Evolutionary conservation across 441 rosid species (phyloP).

Genomic region (Gossypium aridum): DNA sequence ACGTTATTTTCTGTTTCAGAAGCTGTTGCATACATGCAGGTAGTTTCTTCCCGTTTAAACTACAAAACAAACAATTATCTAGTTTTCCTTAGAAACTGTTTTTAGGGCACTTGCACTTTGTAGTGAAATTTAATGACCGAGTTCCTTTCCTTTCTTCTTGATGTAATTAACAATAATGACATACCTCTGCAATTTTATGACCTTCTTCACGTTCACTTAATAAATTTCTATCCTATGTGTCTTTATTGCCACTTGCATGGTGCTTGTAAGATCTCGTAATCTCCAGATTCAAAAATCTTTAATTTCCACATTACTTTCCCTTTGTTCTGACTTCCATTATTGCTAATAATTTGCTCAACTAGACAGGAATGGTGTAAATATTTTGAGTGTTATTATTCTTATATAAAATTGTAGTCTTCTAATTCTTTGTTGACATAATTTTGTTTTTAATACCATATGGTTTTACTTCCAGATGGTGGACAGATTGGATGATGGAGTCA

Average conservation of each 20-base stretch:
- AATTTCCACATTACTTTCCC: neutral
- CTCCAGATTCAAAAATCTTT: neutral
- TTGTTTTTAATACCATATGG: neutral
- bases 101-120: neutral
- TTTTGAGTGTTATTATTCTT: neutral
- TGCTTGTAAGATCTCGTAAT: neutral
- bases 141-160: slow-evolving; percentile 1
- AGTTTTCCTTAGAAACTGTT: neutral
- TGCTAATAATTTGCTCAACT: neutral
- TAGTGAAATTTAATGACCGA: neutral
- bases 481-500: slow-evolving; percentile 83
- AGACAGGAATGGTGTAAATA: neutral
- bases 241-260: neutral
- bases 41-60: slow-evolving; percentile 18
- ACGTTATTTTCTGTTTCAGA: slow-evolving; percentile 96
- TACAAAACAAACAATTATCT: neutral
- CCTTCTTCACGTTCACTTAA: neutral
- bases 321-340: neutral
- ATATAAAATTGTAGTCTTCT: neutral
- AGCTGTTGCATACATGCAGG: slow-evolving; percentile 97
- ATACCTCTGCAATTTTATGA: neutral
- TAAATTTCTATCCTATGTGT: neutral
- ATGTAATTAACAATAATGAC: neutral
- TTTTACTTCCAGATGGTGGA: slow-evolving; percentile 72
- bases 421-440: neutral